These are phyloP conservation scores for Glycine tomentella DNA, from an alignment of 306 rosid species.

Conservation along the genomic window DNA sequence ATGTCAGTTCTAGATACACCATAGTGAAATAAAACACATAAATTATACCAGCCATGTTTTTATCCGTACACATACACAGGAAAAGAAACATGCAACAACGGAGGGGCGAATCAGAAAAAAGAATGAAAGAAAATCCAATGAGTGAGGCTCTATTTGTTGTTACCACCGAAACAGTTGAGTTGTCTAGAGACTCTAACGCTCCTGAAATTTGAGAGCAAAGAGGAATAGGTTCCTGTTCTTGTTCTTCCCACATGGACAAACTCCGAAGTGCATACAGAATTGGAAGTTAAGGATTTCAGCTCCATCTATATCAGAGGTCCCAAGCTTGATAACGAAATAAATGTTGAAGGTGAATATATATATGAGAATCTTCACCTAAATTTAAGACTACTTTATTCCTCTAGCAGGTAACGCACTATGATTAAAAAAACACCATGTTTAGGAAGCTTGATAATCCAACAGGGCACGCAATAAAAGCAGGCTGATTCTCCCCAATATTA, in stretches of 20 bases:
- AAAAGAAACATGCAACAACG: conserved; percentile 6
- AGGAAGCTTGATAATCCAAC: conserved; percentile 1
- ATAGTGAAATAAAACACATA: background rate
- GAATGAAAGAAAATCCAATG: background rate
- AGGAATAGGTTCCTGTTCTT: conserved; percentile 37
- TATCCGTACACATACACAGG: background rate
- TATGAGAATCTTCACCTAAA: conserved; percentile 11
- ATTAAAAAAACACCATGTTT: conserved; percentile 13
- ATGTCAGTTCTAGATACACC: background rate
- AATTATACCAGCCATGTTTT: background rate
- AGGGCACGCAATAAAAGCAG: background rate
- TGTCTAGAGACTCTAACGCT: conserved; percentile 48
- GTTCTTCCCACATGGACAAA: conserved; percentile 24
- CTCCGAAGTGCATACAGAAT: conserved; percentile 38
- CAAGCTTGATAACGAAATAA: background rate
- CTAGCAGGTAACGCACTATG: conserved; percentile 32
- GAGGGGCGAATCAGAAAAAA: background rate
- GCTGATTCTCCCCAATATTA: background rate
- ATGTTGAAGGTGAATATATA: background rate
- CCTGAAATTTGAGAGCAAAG: conserved; percentile 43
- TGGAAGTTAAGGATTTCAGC: conserved; percentile 53
- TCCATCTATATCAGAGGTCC: conserved; percentile 52
- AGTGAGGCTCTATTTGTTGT: background rate
- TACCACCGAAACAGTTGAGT: conserved; percentile 62
- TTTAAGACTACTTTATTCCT: background rate